Evolutionary conservation across 345 rosid genomes (phyloP), one percentile per base, ranked within the genome.

Genomic region (Eucalyptus polybractea): DNA sequence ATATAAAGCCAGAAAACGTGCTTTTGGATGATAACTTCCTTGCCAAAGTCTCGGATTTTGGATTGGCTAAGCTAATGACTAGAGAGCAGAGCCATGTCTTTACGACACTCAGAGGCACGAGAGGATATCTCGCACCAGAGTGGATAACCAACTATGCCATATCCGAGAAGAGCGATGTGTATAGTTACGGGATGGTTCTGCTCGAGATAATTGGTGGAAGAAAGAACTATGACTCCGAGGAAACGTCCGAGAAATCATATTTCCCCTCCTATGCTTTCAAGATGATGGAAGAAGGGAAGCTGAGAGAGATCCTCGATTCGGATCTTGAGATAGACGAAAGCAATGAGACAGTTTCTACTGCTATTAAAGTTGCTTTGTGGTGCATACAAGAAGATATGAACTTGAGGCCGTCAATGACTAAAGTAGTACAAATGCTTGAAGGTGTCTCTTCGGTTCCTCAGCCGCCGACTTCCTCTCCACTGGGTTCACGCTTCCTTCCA

Each of bases 351-450:
- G 94, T 96, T 49, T 56, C 72, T 22, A 92, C 93, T 1, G 94
- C 97, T 6, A 90, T 95, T 42, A 97, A 93, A 93, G 97, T 96
- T 45, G 99, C 99, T 11, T 92, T 97, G 90, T 97, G 99, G 99
- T 97, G 99, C 80, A 93, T 96, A 90, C 99, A 97, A 89, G 99
- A 97, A 91, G 99, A 97, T 45, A 97, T 97, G 99, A 49, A 69
- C 86, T 72, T 92, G 33, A 94, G 99, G 91, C 99, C 99, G 37
- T 90, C 98, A 33, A 97, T 97, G 99, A 89, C 92, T 58, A 97
- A 93, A 93, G 99, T 96, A 37, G 97, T 95, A 83, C 99, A 97
- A 89, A 97, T 97, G 99, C 99, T 97, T 29, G 99, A 97, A 94
- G 98, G 99, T 29, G 91, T 97, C 62, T 93, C 88, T 86, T 89